Evolutionary conservation across 208 protist species (phyloP), one percentile per base, ranked within the genome.

Genomic region (Porcisia deanei): DNA sequence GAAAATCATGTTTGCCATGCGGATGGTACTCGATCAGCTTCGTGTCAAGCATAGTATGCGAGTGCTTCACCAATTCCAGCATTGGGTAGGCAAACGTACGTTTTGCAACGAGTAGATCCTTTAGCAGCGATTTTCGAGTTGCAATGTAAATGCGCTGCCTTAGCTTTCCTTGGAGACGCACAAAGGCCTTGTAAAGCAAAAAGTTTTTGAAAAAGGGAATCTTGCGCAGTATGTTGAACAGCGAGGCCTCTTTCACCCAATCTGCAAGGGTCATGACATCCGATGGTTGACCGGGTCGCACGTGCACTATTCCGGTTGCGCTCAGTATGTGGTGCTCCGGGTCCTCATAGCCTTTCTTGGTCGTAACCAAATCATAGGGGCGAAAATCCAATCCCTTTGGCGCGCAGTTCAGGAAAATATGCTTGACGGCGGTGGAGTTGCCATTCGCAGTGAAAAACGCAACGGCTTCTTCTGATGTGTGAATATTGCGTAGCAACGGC

Each of bases 281-380:
- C 7, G 96, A 97, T 10, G 96, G 94, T 59, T 89, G 69, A 9
- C 92, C 89, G 30, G 96, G 96, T 18, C 83, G 70, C 34, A 98
- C 87, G 79, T 99, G 97, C 14, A 98, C 97, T 30, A 98, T 92
- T 41, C 97, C 97, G 2, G 91, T 97, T 9, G 93, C 90, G 55
- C 94, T 98, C 84, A 99, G 95, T 67, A 98, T 94, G 75, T 98
- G 98, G 75, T 99, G 94, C 76, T 99, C 95, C 0, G 83, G 79
- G 25, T 98, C 85, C 70, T 95, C 84, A 14, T 85, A 65, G 25
- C 83, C 93, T 76, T 89, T 85, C 55, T 79, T 80, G 8, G 86
- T 73, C 45, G 95, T 92, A 16, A 98, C 96, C 53, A 98, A 83
- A 68, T 98, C 93, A 79, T 99, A 99, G 5, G 97, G 97, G 52